Conservation (phyloP, 2,329 filamentous ascomycete genomes). For the Alternaria brassicicola region DNA sequence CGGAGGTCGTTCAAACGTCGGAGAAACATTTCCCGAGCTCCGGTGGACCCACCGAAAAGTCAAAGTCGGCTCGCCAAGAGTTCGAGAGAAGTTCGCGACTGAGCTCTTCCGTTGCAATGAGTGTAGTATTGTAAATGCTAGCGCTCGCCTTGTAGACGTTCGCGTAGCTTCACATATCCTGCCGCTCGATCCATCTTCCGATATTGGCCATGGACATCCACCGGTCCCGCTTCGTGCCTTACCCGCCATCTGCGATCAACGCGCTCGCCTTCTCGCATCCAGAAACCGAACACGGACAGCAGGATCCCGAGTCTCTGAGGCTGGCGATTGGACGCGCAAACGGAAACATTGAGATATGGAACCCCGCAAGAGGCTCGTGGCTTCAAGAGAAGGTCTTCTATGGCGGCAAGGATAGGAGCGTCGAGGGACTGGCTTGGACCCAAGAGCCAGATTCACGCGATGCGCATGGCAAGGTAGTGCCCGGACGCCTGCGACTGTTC, state of each 20-base stretch:
- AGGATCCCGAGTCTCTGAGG: constrained; percentile 66
- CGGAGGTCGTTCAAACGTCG: constrained; percentile 15
- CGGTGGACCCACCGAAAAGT: constrained; percentile 25
- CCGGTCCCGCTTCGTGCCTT: constrained; percentile 93
- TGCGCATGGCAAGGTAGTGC: constrained; percentile 62
- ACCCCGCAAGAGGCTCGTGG: constrained; percentile 81
- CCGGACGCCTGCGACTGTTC: constrained; percentile 84
- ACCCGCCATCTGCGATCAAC: constrained; percentile 90
- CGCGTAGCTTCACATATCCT: constrained; percentile 10
- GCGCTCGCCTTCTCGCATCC: constrained; percentile 88
- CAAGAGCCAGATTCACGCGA: constrained; percentile 78
- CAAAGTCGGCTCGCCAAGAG: constrained; percentile 23
- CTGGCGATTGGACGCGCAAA: constrained; percentile 91
- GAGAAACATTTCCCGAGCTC: constrained; percentile 9
- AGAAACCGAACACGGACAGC: constrained; percentile 46
- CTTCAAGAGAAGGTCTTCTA: constrained; percentile 85
- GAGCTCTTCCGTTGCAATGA: constrained; percentile 12
- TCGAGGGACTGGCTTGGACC: constrained; percentile 91
- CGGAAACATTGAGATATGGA: constrained; percentile 98
- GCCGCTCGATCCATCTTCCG: background rate
- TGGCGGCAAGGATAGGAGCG: constrained; percentile 82
- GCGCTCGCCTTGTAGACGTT: constrained; percentile 20
- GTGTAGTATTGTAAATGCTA: constrained; percentile 20
- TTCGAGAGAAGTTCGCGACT: constrained; percentile 21
- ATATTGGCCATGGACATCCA: constrained; percentile 81